Evolutionary conservation across 106 monocot species (phyloP).

Genomic region (Apostasia shenzhenica): DNA sequence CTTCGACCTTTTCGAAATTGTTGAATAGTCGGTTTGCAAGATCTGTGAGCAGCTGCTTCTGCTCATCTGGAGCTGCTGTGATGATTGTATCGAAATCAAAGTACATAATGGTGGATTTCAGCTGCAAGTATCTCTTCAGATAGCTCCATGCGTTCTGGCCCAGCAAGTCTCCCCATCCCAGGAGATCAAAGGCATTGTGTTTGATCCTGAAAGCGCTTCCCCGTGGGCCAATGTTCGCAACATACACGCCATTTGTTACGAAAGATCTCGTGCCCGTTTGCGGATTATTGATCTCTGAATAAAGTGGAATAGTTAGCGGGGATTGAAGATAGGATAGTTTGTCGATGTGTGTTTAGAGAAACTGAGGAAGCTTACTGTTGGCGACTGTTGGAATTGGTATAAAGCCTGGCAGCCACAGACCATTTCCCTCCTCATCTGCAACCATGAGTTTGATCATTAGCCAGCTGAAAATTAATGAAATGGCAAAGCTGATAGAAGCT

Average conservation of each 20-base stretch:
- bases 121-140: conserved; percentile 10
- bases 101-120: conserved; percentile 21
- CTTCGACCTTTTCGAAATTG: conserved; percentile 13
- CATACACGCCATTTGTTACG: conserved; percentile 7
- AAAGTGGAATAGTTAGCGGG: too few species aligned
- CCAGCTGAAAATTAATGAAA: not conserved
- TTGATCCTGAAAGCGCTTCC: conserved; percentile 9
- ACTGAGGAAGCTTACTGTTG: conserved; percentile 9
- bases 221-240: conserved; percentile 6
- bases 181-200: conserved; percentile 16
- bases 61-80: conserved; percentile 11
- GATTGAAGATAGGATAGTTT: not conserved
- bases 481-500: too few species aligned
- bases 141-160: conserved; percentile 8
- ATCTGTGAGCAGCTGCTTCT: conserved; percentile 13
- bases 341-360: not conserved
- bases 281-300: conserved; percentile 17
- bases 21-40: conserved; percentile 15
- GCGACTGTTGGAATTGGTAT: conserved; percentile 15
- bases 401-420: conserved; percentile 9
- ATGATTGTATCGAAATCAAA: conserved; percentile 16
- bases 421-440: conserved; percentile 14
- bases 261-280: conserved; percentile 14
- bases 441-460: too few species aligned
- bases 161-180: conserved; percentile 9